Evolutionary conservation across 345 rosid genomes (phyloP).

Genomic region (Euphorbia tirucalli): DNA sequence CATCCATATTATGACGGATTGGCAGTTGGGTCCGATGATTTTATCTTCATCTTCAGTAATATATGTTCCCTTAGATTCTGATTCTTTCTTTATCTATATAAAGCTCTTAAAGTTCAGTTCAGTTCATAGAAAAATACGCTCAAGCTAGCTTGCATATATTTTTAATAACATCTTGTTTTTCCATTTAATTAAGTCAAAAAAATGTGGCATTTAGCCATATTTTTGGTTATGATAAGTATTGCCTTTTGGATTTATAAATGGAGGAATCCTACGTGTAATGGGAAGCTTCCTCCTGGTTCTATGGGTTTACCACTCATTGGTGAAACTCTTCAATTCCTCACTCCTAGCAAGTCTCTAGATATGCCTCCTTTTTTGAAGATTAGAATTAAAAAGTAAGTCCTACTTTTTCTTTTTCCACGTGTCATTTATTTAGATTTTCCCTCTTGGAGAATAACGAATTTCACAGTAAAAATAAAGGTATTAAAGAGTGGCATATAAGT

Average conservation of each 20-base stretch:
- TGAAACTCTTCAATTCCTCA: slow-evolving; percentile 31
- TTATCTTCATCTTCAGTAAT: too few species aligned
- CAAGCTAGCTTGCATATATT: too few species aligned
- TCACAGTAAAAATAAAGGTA: too few species aligned
- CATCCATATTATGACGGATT: neutral
- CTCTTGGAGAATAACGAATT: too few species aligned
- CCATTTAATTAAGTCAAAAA: too few species aligned
- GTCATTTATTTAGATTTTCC: too few species aligned
- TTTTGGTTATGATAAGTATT: slow-evolving; percentile 1
- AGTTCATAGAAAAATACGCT: too few species aligned
- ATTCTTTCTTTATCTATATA: neutral
- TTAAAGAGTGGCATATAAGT: too few species aligned
- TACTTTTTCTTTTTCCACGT: too few species aligned
- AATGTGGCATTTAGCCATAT: neutral
- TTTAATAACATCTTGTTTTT: too few species aligned
- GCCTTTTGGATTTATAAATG: slow-evolving; percentile 21
- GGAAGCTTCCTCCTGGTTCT: slow-evolving; percentile 37
- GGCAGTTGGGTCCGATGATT: neutral
- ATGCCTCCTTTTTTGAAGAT: slow-evolving; percentile 26
- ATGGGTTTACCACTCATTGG: slow-evolving; percentile 39
- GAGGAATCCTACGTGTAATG: slow-evolving; percentile 29
- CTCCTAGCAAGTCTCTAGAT: slow-evolving; percentile 30
- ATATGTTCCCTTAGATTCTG: too few species aligned
- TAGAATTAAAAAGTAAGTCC: slow-evolving; percentile 24
- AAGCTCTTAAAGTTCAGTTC: neutral